A percentile compares a stretch with the other conserved stretches of the same genome.
These are phyloP conservation scores for Didymella arachidicola DNA, from an alignment of 2,329 filamentous ascomycete genomes.

Conservation along the genomic window DNA sequence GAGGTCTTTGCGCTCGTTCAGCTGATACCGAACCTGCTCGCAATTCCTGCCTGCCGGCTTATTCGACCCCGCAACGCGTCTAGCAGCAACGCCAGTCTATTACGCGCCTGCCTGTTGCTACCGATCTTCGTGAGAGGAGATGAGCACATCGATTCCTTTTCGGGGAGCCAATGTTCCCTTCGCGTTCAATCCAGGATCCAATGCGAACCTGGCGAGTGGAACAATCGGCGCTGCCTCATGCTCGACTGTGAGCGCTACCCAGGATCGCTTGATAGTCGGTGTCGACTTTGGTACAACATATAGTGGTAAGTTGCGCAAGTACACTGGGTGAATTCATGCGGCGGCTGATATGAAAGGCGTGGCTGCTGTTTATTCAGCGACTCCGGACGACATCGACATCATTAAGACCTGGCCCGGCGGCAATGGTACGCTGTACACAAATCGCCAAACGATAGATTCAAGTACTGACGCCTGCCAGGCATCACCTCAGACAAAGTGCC, in stretches of 20 bases:
- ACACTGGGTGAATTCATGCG: not conserved
- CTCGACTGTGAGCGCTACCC: not conserved
- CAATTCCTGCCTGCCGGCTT: conserved; percentile 7
- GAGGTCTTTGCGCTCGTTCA: conserved; percentile 21
- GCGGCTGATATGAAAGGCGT: conserved; percentile 58
- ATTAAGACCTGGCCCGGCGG: conserved; percentile 84
- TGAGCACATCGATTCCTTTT: conserved; percentile 35
- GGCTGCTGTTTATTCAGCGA: conserved; percentile 76
- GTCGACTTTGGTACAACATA: conserved; percentile 88
- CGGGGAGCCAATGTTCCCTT: conserved; percentile 44
- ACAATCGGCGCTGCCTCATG: conserved; percentile 12
- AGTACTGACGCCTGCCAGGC: conserved; percentile 33
- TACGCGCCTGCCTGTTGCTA: conserved; percentile 3
- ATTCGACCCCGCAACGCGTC: conserved; percentile 28
- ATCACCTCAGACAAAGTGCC: conserved; percentile 90
- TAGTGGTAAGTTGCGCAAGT: conserved; percentile 61
- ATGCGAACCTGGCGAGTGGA: conserved; percentile 31
- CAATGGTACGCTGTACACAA: conserved; percentile 61
- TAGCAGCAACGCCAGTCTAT: conserved; percentile 1
- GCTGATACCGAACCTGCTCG: conserved; percentile 5
- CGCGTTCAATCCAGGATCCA: conserved; percentile 41
- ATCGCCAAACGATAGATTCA: not conserved
- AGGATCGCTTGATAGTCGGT: conserved; percentile 68
- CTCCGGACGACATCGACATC: conserved; percentile 80
- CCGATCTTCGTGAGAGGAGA: conserved; percentile 8